Evolutionary conservation across 1,284 basidiomycete genomes (phyloP).

Genomic region (Moniliophthora roreri): DNA sequence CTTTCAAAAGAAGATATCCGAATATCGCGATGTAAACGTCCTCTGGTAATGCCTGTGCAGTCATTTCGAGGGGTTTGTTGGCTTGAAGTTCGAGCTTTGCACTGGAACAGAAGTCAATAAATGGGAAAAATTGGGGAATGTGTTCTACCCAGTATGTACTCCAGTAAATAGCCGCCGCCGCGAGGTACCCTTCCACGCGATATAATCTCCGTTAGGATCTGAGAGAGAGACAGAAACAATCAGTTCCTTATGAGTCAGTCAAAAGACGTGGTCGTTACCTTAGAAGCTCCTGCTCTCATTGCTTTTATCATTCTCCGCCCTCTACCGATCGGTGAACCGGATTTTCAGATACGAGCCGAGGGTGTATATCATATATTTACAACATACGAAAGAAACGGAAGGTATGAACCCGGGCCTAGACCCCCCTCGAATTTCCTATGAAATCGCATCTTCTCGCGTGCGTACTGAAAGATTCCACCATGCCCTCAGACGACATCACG

Average conservation of each 20-base stretch:
- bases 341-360: slow-evolving; percentile 13
- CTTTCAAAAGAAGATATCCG: slow-evolving; percentile 28
- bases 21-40: slow-evolving; percentile 37
- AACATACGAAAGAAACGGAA: slow-evolving; percentile 35
- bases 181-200: no score
- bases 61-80: neutral
- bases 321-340: no score
- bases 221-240: no score
- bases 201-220: no score
- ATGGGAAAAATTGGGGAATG: neutral
- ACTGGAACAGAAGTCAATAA: neutral
- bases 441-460: slow-evolving; percentile 32
- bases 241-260: no score
- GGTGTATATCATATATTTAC: slow-evolving; percentile 4
- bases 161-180: no score
- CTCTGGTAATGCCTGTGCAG: slow-evolving; percentile 27
- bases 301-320: no score
- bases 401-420: slow-evolving; percentile 19
- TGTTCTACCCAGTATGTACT: no score
- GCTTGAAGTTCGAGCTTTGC: no score
- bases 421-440: slow-evolving; percentile 31
- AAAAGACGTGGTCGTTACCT: no score
- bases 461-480: neutral
- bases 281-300: no score
- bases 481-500: neutral